phyloP scores from a whole-genome alignment of 768 basidiomycete species.

The Russula olivacea region DNA sequence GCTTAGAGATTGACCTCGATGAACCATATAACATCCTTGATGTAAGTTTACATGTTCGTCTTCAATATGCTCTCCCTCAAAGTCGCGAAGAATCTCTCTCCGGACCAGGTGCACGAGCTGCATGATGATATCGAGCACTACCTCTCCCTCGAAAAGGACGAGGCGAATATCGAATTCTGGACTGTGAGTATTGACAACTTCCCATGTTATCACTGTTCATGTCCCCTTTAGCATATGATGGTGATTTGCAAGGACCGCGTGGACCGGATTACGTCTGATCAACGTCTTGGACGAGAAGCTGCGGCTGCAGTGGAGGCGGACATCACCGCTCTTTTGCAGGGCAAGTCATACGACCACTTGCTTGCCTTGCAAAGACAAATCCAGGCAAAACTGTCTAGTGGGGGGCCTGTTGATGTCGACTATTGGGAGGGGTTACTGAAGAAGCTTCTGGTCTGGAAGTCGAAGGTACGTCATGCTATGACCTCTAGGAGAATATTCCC shows the following conservation, averaged over 20 bases:
- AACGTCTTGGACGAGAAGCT: conserved; percentile 60
- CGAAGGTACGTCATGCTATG: conserved; percentile 55
- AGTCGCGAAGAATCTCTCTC: conserved; percentile 63
- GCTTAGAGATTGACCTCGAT: conserved; percentile 95
- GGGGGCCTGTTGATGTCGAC: conserved; percentile 93
- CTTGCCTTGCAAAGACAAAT: conserved; percentile 77
- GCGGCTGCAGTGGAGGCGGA: conserved; percentile 81
- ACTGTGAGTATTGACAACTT: conserved; percentile 49
- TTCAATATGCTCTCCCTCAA: neutral
- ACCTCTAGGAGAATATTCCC: neutral
- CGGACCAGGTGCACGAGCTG: conserved; percentile 85
- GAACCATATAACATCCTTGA: conserved; percentile 98
- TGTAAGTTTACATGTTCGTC: conserved; percentile 42
- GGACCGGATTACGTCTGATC: conserved; percentile 62
- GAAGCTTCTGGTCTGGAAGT: conserved; percentile 93
- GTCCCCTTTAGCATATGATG: conserved; percentile 77
- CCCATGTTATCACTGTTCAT: conserved; percentile 6
- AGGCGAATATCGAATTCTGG: conserved; percentile 95
- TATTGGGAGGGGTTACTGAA: conserved; percentile 95
- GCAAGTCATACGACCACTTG: conserved; percentile 84
- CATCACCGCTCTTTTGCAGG: conserved; percentile 71
- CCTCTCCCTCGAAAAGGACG: conserved; percentile 74
- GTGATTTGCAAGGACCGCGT: conserved; percentile 90
- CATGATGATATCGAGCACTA: conserved; percentile 94
- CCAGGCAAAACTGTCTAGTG: conserved; percentile 81